These are phyloP conservation scores for Pythium utonaiense DNA, from an alignment of 352 stramenopile genomes.

Conservation along the genomic window DNA sequence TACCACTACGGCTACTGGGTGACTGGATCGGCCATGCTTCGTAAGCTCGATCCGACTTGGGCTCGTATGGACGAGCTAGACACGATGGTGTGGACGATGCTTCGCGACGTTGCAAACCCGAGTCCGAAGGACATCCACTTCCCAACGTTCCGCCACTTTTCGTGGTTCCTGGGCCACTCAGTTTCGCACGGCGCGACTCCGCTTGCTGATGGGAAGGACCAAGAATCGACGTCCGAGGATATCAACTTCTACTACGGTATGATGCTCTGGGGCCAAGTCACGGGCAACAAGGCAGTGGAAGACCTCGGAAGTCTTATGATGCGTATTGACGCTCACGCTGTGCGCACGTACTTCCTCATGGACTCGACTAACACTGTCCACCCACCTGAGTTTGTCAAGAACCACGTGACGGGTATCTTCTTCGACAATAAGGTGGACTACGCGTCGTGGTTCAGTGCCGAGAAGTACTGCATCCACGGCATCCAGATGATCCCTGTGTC, in stretches of 20 bases:
- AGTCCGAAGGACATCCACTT: constrained; percentile 50
- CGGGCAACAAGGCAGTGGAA: constrained; percentile 50
- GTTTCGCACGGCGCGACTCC: constrained; percentile 65
- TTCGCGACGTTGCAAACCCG: constrained; percentile 72
- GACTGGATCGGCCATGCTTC: constrained; percentile 54
- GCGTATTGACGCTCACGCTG: constrained; percentile 50
- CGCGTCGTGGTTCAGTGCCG: constrained; percentile 64
- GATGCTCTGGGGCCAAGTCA: constrained; percentile 67
- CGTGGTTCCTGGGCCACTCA: constrained; percentile 74
- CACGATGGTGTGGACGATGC: constrained; percentile 53
- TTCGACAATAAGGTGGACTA: constrained; percentile 81
- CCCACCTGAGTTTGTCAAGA: constrained; percentile 54
- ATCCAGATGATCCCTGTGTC: constrained; percentile 81
- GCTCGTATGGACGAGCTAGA: constrained; percentile 50
- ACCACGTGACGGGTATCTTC: constrained; percentile 78
- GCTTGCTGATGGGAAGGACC: constrained; percentile 63
- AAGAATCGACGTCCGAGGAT: constrained; percentile 74
- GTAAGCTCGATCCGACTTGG: constrained; percentile 64
- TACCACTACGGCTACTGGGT: constrained; percentile 84
- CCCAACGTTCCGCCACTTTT: constrained; percentile 69
- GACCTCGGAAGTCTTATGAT: constrained; percentile 75
- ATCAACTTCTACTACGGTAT: constrained; percentile 82
- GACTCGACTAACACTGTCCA: constrained; percentile 55
- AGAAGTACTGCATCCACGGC: constrained; percentile 70
- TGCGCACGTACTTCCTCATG: constrained; percentile 75